Conservation (phyloP, 495 filamentous ascomycete species). For the Lasiosphaeria hispida region DNA sequence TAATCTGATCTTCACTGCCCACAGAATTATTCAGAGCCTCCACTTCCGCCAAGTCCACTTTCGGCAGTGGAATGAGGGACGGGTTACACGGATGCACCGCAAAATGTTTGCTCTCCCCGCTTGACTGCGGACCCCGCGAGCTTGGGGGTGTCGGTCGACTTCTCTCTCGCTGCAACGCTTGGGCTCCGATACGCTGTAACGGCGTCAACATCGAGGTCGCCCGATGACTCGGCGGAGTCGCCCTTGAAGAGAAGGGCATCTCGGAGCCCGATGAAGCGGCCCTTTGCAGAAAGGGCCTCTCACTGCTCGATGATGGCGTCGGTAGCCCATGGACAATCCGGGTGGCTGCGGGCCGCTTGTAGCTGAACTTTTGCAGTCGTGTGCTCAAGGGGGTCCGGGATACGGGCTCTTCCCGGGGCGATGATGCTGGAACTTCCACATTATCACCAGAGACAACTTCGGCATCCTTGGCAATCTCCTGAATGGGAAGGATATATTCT, state of each 20-base stretch:
- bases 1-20: slow-evolving; percentile 75
- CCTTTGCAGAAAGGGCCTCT: slow-evolving; percentile 28
- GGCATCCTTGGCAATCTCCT: not conserved
- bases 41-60: slow-evolving; percentile 39
- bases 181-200: slow-evolving; percentile 47
- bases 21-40: slow-evolving; percentile 38
- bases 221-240: slow-evolving; percentile 20
- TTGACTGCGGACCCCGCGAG: slow-evolving; percentile 15
- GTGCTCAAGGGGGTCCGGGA: slow-evolving; percentile 19
- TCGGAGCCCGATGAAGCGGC: slow-evolving; percentile 10
- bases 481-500: not conserved
- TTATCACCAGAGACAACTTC: slow-evolving; percentile 10
- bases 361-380: slow-evolving; percentile 24
- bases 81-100: slow-evolving; percentile 38
- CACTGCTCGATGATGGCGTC: slow-evolving; percentile 30
- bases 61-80: slow-evolving; percentile 41
- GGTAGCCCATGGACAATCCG: slow-evolving; percentile 31
- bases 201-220: slow-evolving; percentile 36
- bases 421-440: slow-evolving; percentile 32
- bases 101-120: slow-evolving; percentile 12
- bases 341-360: slow-evolving; percentile 18
- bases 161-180: slow-evolving; percentile 35
- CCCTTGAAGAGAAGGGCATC: slow-evolving; percentile 29
- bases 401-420: slow-evolving; percentile 10
- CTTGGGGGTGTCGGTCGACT: slow-evolving; percentile 37